Evolutionary conservation across 495 filamentous ascomycete species (phyloP).

Genomic region (Aspergillus saccharolyticus): DNA sequence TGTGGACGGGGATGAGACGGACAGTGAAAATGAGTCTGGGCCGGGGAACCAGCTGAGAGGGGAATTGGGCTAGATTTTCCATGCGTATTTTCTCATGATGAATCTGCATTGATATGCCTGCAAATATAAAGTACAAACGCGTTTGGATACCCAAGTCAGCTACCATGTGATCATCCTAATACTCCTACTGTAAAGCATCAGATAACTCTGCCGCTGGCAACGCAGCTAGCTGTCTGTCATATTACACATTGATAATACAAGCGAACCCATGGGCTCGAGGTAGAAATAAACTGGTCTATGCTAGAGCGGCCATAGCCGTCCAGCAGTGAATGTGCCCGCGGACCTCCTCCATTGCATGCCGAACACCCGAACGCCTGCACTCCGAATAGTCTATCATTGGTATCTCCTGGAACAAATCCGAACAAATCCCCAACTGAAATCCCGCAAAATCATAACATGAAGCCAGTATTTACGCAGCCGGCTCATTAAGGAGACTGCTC

Average conservation of each 20-base stretch:
- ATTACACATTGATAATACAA: not conserved
- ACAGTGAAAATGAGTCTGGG: conserved; percentile 39
- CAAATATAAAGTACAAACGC: not conserved
- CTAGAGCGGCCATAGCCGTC: not conserved
- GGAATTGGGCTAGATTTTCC: conserved; percentile 26
- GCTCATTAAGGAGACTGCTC: conserved; percentile 28
- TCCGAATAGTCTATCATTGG: conserved; percentile 40
- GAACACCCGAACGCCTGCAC: conserved; percentile 27
- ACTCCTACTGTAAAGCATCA: not conserved
- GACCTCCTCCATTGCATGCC: not conserved
- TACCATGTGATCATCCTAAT: not conserved
- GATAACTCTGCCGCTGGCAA: not conserved
- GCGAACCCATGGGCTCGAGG: not conserved
- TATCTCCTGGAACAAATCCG: conserved; percentile 28
- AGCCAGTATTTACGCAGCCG: conserved; percentile 12
- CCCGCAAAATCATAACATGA: conserved; percentile 8
- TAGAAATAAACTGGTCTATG: not conserved
- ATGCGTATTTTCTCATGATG: not conserved
- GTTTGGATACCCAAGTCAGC: not conserved
- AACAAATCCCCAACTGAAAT: conserved; percentile 3
- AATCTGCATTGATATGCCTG: conserved; percentile 9
- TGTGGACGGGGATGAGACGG: conserved; percentile 35
- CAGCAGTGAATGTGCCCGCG: not conserved
- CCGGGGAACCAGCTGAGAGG: conserved; percentile 40
- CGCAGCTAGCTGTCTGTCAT: not conserved